phyloP scores from a whole-genome alignment of 129 eudicot genomes.

The Flaveria linearis region DNA sequence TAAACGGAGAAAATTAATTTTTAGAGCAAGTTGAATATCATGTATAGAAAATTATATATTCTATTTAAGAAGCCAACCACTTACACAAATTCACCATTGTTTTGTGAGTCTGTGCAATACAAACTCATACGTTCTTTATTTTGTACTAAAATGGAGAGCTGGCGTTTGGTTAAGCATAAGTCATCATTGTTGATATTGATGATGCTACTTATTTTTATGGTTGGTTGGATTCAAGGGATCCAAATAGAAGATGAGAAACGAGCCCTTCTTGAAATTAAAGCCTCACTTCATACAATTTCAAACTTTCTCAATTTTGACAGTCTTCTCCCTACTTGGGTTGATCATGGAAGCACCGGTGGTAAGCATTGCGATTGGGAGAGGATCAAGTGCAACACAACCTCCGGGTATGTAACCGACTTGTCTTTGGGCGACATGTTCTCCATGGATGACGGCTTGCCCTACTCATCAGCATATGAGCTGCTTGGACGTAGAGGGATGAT shows the following conservation, averaged over 20 bases:
- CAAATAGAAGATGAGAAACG: constrained; percentile 21
- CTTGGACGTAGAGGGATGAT: background rate
- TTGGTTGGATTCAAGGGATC: background rate
- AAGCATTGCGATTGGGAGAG: constrained; percentile 30
- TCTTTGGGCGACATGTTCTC: background rate
- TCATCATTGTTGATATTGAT: background rate
- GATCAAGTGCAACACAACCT: constrained; percentile 16
- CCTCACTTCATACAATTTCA: background rate
- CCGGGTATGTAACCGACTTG: constrained; percentile 6
- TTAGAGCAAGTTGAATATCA: background rate
- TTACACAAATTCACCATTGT: background rate
- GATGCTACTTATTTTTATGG: background rate
- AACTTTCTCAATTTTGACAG: background rate
- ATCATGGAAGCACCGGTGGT: background rate
- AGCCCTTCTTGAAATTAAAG: constrained; percentile 12
- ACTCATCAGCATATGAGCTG: background rate
- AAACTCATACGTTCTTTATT: background rate
- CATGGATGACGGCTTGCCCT: background rate
- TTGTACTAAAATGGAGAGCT: background rate
- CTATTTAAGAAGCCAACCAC: background rate
- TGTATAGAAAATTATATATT: background rate
- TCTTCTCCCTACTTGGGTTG: constrained; percentile 22
- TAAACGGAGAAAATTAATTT: background rate
- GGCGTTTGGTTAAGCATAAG: background rate
- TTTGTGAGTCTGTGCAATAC: background rate